A percentile compares a stretch with the other conserved stretches of the same genome.
phyloP scores from a whole-genome alignment of 1,284 basidiomycete species.

The Apiotrichum gamsii region DNA sequence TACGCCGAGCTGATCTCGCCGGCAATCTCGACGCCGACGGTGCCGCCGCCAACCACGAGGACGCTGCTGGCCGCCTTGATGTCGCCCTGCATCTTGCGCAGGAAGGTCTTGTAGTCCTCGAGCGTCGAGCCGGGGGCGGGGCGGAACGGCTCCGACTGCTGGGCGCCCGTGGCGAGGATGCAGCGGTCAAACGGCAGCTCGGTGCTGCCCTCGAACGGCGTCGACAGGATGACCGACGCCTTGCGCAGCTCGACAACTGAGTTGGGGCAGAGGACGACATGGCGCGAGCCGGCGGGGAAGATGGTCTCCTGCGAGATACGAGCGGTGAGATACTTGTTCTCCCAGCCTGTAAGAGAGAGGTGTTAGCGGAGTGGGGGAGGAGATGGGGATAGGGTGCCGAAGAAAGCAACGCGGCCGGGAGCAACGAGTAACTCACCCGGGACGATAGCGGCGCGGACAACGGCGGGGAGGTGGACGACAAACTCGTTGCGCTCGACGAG shows the following conservation, averaged over 20 bases:
- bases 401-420: too few relatives aligned
- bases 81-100: constrained; percentile 33
- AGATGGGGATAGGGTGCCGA: background rate
- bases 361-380: too few relatives aligned
- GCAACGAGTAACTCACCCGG: constrained; percentile 43
- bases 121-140: constrained; percentile 24
- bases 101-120: constrained; percentile 19
- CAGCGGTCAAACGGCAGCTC: constrained; percentile 44
- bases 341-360: constrained; percentile 48
- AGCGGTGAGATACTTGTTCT: constrained; percentile 37
- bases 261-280: constrained; percentile 36
- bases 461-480: constrained; percentile 41
- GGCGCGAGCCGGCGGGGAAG: constrained; percentile 32
- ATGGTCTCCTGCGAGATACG: constrained; percentile 31
- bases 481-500: constrained; percentile 47
- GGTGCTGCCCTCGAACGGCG: constrained; percentile 39
- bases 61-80: constrained; percentile 36
- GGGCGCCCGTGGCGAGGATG: constrained; percentile 41
- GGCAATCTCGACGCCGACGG: constrained; percentile 50
- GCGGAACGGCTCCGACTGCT: constrained; percentile 42
- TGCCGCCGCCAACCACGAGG: constrained; percentile 47
- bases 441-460: constrained; percentile 45
- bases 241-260: constrained; percentile 41
- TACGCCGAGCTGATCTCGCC: constrained; percentile 28
- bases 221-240: constrained; percentile 37